These are phyloP conservation scores for Aspergillus cavernicola DNA, from an alignment of 495 filamentous ascomycete species.

Conservation along the genomic window DNA sequence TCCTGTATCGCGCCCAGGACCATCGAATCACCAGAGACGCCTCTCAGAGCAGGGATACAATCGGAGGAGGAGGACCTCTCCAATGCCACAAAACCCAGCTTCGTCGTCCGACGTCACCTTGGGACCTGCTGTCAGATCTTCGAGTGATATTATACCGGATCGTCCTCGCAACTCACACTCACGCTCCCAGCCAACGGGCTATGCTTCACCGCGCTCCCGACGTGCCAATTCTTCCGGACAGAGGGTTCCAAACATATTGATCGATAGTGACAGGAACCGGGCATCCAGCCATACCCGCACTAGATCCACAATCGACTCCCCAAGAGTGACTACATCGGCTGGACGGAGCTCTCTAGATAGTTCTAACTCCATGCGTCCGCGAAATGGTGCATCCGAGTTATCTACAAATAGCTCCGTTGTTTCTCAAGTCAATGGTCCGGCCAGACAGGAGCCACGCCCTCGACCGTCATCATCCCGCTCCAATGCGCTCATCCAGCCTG, in stretches of 20 bases:
- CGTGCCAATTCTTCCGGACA: conserved; percentile 40
- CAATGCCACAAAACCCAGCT: conserved; percentile 28
- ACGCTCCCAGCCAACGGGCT: conserved; percentile 23
- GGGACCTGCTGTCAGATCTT: conserved; percentile 35
- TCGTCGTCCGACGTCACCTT: conserved; percentile 39
- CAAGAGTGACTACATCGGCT: conserved; percentile 8
- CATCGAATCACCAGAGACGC: conserved; percentile 40
- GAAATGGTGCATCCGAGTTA: conserved; percentile 7
- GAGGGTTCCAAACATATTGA: conserved; percentile 29
- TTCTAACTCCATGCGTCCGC: conserved; percentile 1
- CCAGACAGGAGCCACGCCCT: conserved; percentile 24
- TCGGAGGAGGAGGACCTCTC: conserved; percentile 36
- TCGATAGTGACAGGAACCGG: conserved; percentile 29
- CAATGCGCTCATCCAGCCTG: conserved; percentile 17
- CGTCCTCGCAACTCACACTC: conserved; percentile 29
- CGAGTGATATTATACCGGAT: conserved; percentile 41
- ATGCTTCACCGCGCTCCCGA: conserved; percentile 27
- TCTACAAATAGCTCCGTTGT: conserved; percentile 24
- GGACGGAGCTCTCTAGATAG: conserved; percentile 14
- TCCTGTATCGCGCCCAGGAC: conserved; percentile 26
- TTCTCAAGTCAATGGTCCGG: conserved; percentile 20
- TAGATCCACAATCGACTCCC: conserved; percentile 22
- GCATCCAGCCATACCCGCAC: conserved; percentile 18
- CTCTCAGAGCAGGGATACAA: conserved; percentile 47
- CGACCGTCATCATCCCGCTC: conserved; percentile 36